A percentile compares a stretch with the other conserved stretches of the same genome.
Conservation (phyloP, 2,329 filamentous ascomycete genomes). For the Alternaria conjuncta region DNA sequence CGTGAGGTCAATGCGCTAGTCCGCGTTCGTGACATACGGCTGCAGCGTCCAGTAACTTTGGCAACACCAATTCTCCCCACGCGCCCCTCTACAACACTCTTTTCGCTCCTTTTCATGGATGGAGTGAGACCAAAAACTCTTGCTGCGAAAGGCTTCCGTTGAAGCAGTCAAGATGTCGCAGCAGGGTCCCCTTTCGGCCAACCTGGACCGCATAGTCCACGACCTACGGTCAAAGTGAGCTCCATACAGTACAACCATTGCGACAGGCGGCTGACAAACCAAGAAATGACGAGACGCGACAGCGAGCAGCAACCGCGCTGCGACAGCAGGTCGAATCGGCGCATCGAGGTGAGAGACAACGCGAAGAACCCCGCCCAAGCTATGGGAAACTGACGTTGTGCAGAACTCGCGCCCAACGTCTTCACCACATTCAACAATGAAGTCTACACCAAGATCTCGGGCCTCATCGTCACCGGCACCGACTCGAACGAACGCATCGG, state of each 20-base stretch:
- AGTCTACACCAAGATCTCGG: slow-evolving; percentile 69
- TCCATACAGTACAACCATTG: background rate
- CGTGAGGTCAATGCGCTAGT: slow-evolving; percentile 24
- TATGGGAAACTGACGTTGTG: slow-evolving; percentile 23
- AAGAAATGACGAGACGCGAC: slow-evolving; percentile 54
- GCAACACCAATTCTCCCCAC: slow-evolving; percentile 19
- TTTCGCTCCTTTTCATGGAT: slow-evolving; percentile 43
- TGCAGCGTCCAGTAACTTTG: slow-evolving; percentile 21
- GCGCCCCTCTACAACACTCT: slow-evolving; percentile 8
- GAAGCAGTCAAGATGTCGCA: slow-evolving; percentile 48
- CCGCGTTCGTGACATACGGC: slow-evolving; percentile 25
- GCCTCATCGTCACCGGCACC: slow-evolving; percentile 81
- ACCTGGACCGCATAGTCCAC: slow-evolving; percentile 61
- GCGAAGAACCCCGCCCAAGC: slow-evolving; percentile 17
- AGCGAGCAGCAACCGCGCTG: slow-evolving; percentile 53
- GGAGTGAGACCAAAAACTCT: slow-evolving; percentile 23
- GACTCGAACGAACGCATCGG: slow-evolving; percentile 89
- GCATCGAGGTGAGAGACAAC: slow-evolving; percentile 51
- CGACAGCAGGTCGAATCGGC: slow-evolving; percentile 53
- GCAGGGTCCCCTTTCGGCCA: slow-evolving; percentile 38
- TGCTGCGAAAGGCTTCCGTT: slow-evolving; percentile 42
- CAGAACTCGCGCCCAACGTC: slow-evolving; percentile 80
- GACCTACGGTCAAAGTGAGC: slow-evolving; percentile 64
- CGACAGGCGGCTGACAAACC: slow-evolving; percentile 17
- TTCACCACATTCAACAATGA: slow-evolving; percentile 75